Percentiles rank a stretch among this genome's conserved stretches.
Evolutionary conservation across 805 yeast species (phyloP).

Genomic region (Candida peoriensis): DNA sequence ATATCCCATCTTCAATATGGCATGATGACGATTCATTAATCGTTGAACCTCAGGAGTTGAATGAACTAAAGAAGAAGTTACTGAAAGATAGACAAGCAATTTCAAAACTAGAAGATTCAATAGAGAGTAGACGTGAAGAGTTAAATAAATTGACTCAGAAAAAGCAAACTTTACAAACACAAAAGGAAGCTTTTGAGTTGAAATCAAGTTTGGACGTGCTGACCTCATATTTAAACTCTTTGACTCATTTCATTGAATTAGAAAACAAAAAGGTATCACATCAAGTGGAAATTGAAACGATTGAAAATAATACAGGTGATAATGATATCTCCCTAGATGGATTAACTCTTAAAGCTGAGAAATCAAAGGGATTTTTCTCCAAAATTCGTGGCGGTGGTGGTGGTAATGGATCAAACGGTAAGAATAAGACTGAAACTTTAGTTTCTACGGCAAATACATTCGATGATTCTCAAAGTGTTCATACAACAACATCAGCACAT

Average conservation of each 20-base stretch:
- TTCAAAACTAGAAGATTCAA: slow-evolving; percentile 22
- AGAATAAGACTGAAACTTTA: slow-evolving; percentile 5
- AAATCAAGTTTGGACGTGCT: slow-evolving; percentile 36
- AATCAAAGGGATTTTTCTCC: slow-evolving; percentile 50
- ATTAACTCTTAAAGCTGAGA: slow-evolving; percentile 44
- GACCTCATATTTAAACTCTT: slow-evolving; percentile 42
- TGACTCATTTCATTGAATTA: slow-evolving; percentile 61
- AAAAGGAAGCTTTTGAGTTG: slow-evolving; percentile 43
- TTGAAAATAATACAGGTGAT: slow-evolving; percentile 78
- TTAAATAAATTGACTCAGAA: slow-evolving; percentile 27
- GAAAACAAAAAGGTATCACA: slow-evolving; percentile 70
- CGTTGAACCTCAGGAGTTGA: slow-evolving; percentile 47
- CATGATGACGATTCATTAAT: slow-evolving; percentile 86
- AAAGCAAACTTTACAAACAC: slow-evolving; percentile 30
- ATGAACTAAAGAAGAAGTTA: slow-evolving; percentile 44
- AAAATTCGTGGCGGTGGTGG: slow-evolving; percentile 23
- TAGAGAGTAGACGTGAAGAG: slow-evolving; percentile 27
- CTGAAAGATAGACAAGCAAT: slow-evolving; percentile 33
- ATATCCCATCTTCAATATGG: slow-evolving; percentile 90
- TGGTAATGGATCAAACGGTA: slow-evolving; percentile 1
- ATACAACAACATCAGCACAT: slow-evolving; percentile 13
- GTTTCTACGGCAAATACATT: slow-evolving; percentile 7
- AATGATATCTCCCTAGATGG: slow-evolving; percentile 59
- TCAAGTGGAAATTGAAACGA: slow-evolving; percentile 87
- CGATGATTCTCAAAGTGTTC: slow-evolving; percentile 20